phyloP scores from a whole-genome alignment of 371 early-diverging fungal genomes.

The Mucor irregularis region DNA sequence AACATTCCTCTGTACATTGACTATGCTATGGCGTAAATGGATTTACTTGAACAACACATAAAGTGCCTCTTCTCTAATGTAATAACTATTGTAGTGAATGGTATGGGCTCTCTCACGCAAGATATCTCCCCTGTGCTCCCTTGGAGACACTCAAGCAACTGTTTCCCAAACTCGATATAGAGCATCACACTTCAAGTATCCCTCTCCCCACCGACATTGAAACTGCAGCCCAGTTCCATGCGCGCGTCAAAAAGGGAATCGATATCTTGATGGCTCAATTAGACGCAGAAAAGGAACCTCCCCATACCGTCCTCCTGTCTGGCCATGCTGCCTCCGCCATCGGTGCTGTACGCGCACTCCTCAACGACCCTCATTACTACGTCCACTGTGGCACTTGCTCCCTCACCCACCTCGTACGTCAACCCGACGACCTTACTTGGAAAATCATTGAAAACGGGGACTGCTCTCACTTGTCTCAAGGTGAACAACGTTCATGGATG shows the following conservation, averaged over 20 bases:
- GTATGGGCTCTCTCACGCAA: constrained; percentile 32
- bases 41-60: no score
- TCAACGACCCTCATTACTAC: constrained; percentile 23
- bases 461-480: constrained; percentile 27
- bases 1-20: constrained; percentile 31
- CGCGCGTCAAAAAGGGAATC: constrained; percentile 31
- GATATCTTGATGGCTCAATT: constrained; percentile 22
- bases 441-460: constrained; percentile 24
- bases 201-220: constrained; percentile 27
- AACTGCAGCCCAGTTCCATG: constrained; percentile 28
- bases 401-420: constrained; percentile 30
- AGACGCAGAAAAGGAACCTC: constrained; percentile 20
- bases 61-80: neutral
- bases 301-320: constrained; percentile 22
- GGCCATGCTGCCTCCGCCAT: constrained; percentile 47
- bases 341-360: constrained; percentile 33
- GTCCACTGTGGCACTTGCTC: constrained; percentile 32
- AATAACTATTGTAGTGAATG: constrained; percentile 27
- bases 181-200: constrained; percentile 22
- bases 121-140: constrained; percentile 32
- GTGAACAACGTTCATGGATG: constrained; percentile 40
- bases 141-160: constrained; percentile 20
- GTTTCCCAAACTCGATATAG: constrained; percentile 28
- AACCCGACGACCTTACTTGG: constrained; percentile 26
- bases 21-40: constrained; percentile 32